Percentiles rank a stretch among this genome's conserved stretches.
Evolutionary conservation across 306 rosid genomes (phyloP).

Genomic region (Leucaena leucocephala): DNA sequence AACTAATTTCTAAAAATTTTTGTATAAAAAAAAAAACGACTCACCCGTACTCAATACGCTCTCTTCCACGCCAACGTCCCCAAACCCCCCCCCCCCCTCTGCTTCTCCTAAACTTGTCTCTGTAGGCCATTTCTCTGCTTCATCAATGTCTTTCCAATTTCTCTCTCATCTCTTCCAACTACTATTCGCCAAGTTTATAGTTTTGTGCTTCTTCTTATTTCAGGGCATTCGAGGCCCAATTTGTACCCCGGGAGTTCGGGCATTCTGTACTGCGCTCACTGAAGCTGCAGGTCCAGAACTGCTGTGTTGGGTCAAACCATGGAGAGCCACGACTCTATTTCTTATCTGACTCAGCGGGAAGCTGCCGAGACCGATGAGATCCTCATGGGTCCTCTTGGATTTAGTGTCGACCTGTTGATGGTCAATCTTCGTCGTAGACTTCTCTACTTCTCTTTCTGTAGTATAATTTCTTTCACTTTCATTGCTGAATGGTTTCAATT

Average conservation of each 20-base stretch:
- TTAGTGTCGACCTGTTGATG: slow-evolving; percentile 91
- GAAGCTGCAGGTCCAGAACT: slow-evolving; percentile 20
- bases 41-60: slow-evolving; percentile 28
- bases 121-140: slow-evolving; percentile 33
- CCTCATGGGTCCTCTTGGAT: slow-evolving; percentile 97
- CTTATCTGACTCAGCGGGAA: slow-evolving; percentile 75
- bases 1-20: no score
- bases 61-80: neutral
- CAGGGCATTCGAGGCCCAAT: slow-evolving; percentile 44
- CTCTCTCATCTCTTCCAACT: neutral
- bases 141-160: neutral
- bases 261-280: slow-evolving; percentile 42
- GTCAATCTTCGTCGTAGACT: slow-evolving; percentile 37
- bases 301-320: slow-evolving; percentile 33
- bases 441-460: neutral
- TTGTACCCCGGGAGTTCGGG: slow-evolving; percentile 44
- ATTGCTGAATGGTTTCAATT: slow-evolving; percentile 1
- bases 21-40: no score
- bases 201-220: slow-evolving; percentile 8
- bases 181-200: neutral
- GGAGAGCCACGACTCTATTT: slow-evolving; percentile 56
- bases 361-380: slow-evolving; percentile 90
- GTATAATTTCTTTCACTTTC: neutral
- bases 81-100: neutral
- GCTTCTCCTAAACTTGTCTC: slow-evolving; percentile 39